Conservation (phyloP, 768 basidiomycete genomes). For the Suillus tomentosus region DNA sequence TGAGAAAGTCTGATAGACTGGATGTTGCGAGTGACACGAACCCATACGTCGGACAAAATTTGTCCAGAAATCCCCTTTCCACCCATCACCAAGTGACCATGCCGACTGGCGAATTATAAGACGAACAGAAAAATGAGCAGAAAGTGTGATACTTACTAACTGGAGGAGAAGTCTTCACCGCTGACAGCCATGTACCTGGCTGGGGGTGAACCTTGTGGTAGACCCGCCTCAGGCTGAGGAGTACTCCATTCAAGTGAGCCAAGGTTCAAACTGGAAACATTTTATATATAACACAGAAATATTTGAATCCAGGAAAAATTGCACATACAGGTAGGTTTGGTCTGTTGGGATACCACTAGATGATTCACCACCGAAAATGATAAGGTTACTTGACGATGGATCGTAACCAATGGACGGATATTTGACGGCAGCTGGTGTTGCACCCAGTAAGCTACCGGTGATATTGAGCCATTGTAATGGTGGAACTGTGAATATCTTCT, state of each 20-base stretch:
- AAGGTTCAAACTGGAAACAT: slow-evolving; percentile 56
- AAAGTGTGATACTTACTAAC: slow-evolving; percentile 59
- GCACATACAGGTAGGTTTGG: slow-evolving; percentile 66
- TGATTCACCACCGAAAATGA: slow-evolving; percentile 80
- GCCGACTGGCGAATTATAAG: slow-evolving; percentile 52
- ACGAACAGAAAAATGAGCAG: slow-evolving; percentile 17
- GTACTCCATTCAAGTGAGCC: slow-evolving; percentile 59
- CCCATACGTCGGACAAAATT: slow-evolving; percentile 74
- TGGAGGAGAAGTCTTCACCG: slow-evolving; percentile 75
- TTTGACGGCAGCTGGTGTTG: slow-evolving; percentile 61
- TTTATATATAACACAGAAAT: slow-evolving; percentile 11
- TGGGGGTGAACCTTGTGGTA: slow-evolving; percentile 50
- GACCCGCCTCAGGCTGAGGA: slow-evolving; percentile 53
- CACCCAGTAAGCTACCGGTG: slow-evolving; percentile 53
- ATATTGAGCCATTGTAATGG: slow-evolving; percentile 70
- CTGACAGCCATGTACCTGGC: slow-evolving; percentile 64
- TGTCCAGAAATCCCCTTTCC: slow-evolving; percentile 58
- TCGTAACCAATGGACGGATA: slow-evolving; percentile 69
- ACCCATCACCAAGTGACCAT: slow-evolving; percentile 73
- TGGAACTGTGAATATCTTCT: slow-evolving; percentile 46
- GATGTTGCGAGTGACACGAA: slow-evolving; percentile 34
- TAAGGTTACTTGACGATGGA: slow-evolving; percentile 50
- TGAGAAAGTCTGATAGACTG: slow-evolving; percentile 14
- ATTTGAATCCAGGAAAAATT: slow-evolving; percentile 1
- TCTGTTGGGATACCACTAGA: slow-evolving; percentile 61